Conservation (phyloP, 2,329 filamentous ascomycete species). For the Epichloe uncinata region DNA sequence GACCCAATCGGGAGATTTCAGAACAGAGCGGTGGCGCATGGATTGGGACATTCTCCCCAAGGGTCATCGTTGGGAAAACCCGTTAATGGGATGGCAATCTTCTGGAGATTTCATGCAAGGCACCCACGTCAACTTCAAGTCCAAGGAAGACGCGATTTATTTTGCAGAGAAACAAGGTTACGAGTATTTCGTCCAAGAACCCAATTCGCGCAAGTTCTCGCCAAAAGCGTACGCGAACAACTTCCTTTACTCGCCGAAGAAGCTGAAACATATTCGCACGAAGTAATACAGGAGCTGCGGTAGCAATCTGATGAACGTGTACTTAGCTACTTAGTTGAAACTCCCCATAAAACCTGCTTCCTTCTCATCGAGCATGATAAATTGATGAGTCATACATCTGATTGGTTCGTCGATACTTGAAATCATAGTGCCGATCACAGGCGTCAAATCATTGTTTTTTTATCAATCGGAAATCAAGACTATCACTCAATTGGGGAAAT, state of each 20-base stretch:
- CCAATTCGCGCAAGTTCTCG: constrained; percentile 70
- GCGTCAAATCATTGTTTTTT: no score
- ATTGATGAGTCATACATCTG: no score
- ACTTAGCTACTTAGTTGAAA: neutral
- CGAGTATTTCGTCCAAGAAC: constrained; percentile 97
- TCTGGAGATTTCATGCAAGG: constrained; percentile 92
- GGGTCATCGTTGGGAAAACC: constrained; percentile 97
- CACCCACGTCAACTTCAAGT: constrained; percentile 78
- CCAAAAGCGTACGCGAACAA: constrained; percentile 97
- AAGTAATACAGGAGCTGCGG: constrained; percentile 41
- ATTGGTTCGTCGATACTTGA: no score
- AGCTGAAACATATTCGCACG: constrained; percentile 76
- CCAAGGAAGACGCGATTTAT: constrained; percentile 83
- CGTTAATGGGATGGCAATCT: constrained; percentile 96
- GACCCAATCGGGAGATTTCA: constrained; percentile 86
- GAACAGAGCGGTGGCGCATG: constrained; percentile 82
- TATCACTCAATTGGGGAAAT: neutral
- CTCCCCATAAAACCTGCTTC: no score
- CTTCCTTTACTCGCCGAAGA: constrained; percentile 73
- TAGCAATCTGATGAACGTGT: neutral
- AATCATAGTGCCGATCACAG: neutral
- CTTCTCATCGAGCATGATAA: no score
- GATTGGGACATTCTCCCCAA: constrained; percentile 92
- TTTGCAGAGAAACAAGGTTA: constrained; percentile 99
- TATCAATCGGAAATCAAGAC: neutral